These are phyloP conservation scores for Amaranthus tricolor DNA, from an alignment of 179 eudicot genomes.

Conservation along the genomic window DNA sequence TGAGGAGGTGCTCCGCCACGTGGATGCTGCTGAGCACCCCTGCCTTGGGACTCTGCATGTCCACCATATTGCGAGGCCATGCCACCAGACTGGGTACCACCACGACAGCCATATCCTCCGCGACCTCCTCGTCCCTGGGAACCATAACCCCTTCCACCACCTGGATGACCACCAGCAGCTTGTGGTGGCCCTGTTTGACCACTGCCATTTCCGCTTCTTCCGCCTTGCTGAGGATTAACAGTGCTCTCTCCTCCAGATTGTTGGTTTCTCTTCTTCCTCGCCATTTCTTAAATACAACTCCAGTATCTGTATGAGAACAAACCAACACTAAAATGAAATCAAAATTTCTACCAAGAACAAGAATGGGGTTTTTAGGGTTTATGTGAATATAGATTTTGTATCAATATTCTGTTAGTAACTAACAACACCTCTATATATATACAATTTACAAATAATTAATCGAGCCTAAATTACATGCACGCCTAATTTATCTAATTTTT, in stretches of 20 bases:
- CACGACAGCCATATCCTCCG: slow-evolving; percentile 44
- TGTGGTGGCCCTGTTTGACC: too few relatives aligned
- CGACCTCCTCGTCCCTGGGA: slow-evolving; percentile 49
- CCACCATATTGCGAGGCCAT: slow-evolving; percentile 55
- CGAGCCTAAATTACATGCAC: too few relatives aligned
- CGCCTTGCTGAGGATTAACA: slow-evolving; percentile 43
- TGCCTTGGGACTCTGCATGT: slow-evolving; percentile 26
- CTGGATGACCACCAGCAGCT: background rate
- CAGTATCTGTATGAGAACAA: too few relatives aligned
- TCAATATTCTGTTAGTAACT: too few relatives aligned
- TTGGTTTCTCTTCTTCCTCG: slow-evolving; percentile 72
- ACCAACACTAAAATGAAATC: too few relatives aligned
- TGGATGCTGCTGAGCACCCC: slow-evolving; percentile 47
- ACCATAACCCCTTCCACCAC: slow-evolving; percentile 41
- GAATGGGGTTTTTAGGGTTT: too few relatives aligned
- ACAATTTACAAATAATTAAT: too few relatives aligned
- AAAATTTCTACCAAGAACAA: too few relatives aligned
- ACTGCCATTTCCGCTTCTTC: slow-evolving; percentile 1
- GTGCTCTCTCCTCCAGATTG: slow-evolving; percentile 67
- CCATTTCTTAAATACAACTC: slow-evolving; percentile 37
- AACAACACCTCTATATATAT: too few relatives aligned
- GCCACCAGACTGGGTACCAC: slow-evolving; percentile 41
- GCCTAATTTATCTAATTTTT: too few relatives aligned
- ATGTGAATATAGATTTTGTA: too few relatives aligned
- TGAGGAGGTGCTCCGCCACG: slow-evolving; percentile 47